A percentile compares a stretch with the other conserved stretches of the same genome.
phyloP scores from a whole-genome alignment of 805 yeast genomes.

The Limtongozyma cylindracea region DNA sequence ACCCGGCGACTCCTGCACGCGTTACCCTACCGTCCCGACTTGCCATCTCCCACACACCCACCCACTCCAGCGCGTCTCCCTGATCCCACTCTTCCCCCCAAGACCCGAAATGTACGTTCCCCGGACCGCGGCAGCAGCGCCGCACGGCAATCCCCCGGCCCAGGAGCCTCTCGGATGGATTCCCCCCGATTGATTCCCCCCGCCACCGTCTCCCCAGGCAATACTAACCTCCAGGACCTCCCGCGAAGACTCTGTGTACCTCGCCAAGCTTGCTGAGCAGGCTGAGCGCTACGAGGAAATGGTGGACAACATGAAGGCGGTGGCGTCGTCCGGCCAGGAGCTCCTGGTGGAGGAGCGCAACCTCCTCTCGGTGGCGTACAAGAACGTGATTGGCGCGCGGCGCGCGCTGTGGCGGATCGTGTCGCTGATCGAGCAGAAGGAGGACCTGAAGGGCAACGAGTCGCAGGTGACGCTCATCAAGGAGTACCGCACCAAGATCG shows the following conservation, averaged over 20 bases:
- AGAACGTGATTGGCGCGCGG: slow-evolving; percentile 96
- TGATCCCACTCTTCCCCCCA: too few relatives aligned
- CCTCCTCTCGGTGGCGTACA: slow-evolving; percentile 89
- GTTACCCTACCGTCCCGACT: too few relatives aligned
- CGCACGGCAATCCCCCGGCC: too few relatives aligned
- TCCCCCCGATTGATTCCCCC: too few relatives aligned
- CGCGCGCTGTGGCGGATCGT: slow-evolving; percentile 99
- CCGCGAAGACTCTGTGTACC: slow-evolving; percentile 95
- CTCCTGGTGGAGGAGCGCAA: slow-evolving; percentile 95
- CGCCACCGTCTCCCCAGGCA: too few relatives aligned
- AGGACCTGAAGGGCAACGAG: slow-evolving; percentile 88
- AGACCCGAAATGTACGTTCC: too few relatives aligned
- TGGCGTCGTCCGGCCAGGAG: slow-evolving; percentile 90
- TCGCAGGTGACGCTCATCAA: slow-evolving; percentile 74
- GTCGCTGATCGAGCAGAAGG: slow-evolving; percentile 93
- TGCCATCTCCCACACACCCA: too few relatives aligned
- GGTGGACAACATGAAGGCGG: slow-evolving; percentile 97
- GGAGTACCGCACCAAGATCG: slow-evolving; percentile 88
- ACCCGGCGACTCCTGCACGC: too few relatives aligned
- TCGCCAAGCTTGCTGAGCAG: slow-evolving; percentile 97
- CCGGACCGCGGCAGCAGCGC: too few relatives aligned
- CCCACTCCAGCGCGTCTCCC: too few relatives aligned
- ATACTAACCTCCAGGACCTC: too few relatives aligned
- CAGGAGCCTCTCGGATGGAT: too few relatives aligned
- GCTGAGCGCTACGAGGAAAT: slow-evolving; percentile 99